phyloP scores from a whole-genome alignment of 352 stramenopile species.

The Phytophthora lateralis region DNA sequence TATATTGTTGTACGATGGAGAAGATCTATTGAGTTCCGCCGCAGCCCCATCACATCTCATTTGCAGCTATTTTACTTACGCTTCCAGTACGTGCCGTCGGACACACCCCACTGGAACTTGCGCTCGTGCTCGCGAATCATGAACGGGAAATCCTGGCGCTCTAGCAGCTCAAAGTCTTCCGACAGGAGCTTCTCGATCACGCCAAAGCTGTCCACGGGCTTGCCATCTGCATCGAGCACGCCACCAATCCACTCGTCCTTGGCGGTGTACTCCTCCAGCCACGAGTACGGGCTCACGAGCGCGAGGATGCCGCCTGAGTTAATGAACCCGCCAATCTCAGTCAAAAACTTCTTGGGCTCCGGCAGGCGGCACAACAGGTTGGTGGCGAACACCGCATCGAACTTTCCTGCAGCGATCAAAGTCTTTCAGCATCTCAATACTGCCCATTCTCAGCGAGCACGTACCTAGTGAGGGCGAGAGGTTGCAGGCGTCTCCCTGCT shows the following conservation, averaged over 20 bases:
- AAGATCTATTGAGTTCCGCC: no score
- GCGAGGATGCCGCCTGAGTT: conserved; percentile 93
- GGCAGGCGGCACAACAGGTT: conserved; percentile 97
- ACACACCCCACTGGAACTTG: conserved; percentile 94
- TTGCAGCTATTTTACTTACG: conserved; percentile 48
- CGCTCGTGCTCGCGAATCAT: conserved; percentile 92
- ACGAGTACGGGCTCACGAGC: conserved; percentile 97
- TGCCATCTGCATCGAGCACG: conserved; percentile 41
- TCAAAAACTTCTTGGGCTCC: conserved; percentile 91
- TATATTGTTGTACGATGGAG: neutral
- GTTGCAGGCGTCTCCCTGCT: conserved; percentile 94
- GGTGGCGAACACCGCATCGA: conserved; percentile 95
- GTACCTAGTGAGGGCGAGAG: conserved; percentile 71
- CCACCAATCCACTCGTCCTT: conserved; percentile 89
- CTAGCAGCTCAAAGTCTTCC: conserved; percentile 78
- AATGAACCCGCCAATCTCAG: conserved; percentile 84
- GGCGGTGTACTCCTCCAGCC: conserved; percentile 96
- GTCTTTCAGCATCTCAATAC: conserved; percentile 28
- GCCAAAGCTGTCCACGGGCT: conserved; percentile 71
- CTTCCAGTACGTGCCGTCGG: conserved; percentile 87
- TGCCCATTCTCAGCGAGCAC: conserved; percentile 67
- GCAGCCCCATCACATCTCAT: neutral
- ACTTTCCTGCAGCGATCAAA: conserved; percentile 60
- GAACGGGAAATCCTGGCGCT: conserved; percentile 88
- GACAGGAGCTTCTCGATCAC: conserved; percentile 63